phyloP scores from a whole-genome alignment of 2,329 filamentous ascomycete genomes.

The Camillea tinctor region DNA sequence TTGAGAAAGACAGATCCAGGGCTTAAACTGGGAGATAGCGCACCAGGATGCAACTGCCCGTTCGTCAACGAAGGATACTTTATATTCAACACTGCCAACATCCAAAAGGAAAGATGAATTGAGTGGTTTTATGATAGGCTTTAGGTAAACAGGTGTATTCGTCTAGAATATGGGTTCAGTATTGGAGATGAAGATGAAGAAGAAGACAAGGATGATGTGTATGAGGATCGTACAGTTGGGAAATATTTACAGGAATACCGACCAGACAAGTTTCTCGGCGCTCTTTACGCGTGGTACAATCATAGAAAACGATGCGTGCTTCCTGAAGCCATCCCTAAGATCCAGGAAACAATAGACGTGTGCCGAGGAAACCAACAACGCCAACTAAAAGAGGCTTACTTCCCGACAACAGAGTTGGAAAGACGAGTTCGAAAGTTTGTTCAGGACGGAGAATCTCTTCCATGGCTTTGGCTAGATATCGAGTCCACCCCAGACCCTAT shows the following conservation, averaged over 20 bases:
- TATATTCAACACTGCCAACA: no score
- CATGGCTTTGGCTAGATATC: constrained; percentile 16
- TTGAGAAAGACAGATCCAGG: constrained; percentile 1
- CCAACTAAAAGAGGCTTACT: constrained; percentile 10
- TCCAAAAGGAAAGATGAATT: no score
- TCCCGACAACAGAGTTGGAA: constrained; percentile 12
- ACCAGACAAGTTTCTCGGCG: constrained; percentile 19
- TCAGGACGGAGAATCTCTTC: constrained; percentile 13
- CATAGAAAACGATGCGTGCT: neutral
- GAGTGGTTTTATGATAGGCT: constrained; percentile 11
- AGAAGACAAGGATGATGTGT: no score
- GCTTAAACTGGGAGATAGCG: constrained; percentile 8
- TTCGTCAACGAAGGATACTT: constrained; percentile 19
- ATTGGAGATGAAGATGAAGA: neutral
- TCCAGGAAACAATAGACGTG: neutral
- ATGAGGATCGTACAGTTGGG: neutral
- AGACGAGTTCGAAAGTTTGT: constrained; percentile 9
- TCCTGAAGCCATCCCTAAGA: neutral
- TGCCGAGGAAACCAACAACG: constrained; percentile 3
- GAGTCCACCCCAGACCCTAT: neutral
- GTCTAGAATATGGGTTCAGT: no score
- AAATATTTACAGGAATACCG: constrained; percentile 12
- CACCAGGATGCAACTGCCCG: neutral
- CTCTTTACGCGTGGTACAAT: constrained; percentile 3
- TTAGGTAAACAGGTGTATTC: no score